phyloP scores from a whole-genome alignment of 139 green algal genomes.

The Chlorella ohadii region DNA sequence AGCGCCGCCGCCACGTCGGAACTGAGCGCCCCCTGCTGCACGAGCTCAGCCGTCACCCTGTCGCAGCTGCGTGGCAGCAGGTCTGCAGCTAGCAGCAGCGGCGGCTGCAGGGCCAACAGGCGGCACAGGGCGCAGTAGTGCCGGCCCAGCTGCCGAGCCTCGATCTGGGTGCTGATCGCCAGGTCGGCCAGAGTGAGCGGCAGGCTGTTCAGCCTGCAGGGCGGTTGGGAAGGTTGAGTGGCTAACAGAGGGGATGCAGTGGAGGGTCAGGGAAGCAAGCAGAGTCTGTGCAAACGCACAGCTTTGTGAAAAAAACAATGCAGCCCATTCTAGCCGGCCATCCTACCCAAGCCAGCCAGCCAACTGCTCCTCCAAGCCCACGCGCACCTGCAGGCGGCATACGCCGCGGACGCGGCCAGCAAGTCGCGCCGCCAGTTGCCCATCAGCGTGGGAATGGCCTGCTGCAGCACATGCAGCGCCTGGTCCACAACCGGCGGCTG shows the following conservation, averaged over 20 bases:
- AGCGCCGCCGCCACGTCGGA: not conserved
- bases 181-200: slow-evolving; percentile 20
- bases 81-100: slow-evolving; percentile 22
- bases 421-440: slow-evolving; percentile 13
- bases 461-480: slow-evolving; percentile 6
- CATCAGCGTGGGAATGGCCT: not conserved
- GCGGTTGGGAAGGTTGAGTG: not conserved
- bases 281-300: no score
- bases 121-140: slow-evolving; percentile 1
- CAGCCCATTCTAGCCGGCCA: not conserved
- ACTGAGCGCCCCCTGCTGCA: not conserved
- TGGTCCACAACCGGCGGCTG: slow-evolving; percentile 11
- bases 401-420: not conserved
- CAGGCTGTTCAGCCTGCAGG: slow-evolving; percentile 12
- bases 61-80: slow-evolving; percentile 16
- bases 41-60: not conserved
- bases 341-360: not conserved
- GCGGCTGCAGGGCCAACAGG: slow-evolving; percentile 16
- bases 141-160: not conserved
- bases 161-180: not conserved
- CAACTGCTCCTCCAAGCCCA: not conserved
- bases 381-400: slow-evolving; percentile 16
- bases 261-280: no score
- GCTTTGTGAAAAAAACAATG: no score
- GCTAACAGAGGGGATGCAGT: no score